Evolutionary conservation across 2,329 filamentous ascomycete genomes (phyloP), one percentile per base, ranked within the genome.

Genomic region (Beauveria scarabaeidicola): DNA sequence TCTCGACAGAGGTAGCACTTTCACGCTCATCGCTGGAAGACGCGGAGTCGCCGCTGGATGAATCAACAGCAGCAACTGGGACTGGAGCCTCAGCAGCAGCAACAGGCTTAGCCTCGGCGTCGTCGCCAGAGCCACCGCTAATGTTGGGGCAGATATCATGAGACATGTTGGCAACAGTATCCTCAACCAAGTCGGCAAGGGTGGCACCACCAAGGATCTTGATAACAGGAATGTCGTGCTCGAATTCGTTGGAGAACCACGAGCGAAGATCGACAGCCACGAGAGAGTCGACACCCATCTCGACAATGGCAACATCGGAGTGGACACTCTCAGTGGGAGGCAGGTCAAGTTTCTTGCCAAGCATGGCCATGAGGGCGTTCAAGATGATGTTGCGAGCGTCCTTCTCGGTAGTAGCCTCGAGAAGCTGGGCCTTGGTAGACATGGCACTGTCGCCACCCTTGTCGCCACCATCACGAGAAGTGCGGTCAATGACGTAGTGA

Each of bases 211-310:
- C 69, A 4, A 80, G 63, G 41, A 81, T 70, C 62, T 77, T 78
- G 27, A 81, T 67, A 1, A 79, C 72, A 0, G 77, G 74, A 2
- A 81, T 68, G 48, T 80, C 75, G 3, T 75, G 66, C 2, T 72
- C 64, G 0, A 80, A 52, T 51, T 77, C 69, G 62, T 77, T 78
- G 41, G 73, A 58, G 60, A 80, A 79, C 79, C 79, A 82, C 4
- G 74, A 69, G 3, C 77, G 73, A 5, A 76, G 74, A 71, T 67
- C 68, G n/a, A 68, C 63, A 9, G 67, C 69, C 2, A 69, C 63
- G 4, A 72, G 63, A 23, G 67, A 67, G 60, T 70, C 67, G 41
- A 69, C 62, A 41, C 69, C 69, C 41, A 66, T 62, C 36, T 66
- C 59, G 5, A 63, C 46, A 11, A 64, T 48, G 3, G 63, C 50